phyloP scores from a whole-genome alignment of 2,329 filamentous ascomycete genomes.

The Monosporascus sp. region DNA sequence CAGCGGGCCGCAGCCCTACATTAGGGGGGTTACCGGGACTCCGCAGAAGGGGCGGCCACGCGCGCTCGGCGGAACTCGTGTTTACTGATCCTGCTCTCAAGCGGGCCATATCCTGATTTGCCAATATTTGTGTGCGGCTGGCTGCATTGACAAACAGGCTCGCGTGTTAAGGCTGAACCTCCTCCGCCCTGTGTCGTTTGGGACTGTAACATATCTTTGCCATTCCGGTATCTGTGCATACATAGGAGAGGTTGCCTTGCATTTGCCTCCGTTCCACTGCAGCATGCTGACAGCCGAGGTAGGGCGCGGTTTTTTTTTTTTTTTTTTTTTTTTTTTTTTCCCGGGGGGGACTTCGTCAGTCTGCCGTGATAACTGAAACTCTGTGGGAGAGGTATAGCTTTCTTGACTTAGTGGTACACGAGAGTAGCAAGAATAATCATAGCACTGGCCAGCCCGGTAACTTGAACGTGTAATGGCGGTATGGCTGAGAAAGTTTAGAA shows the following conservation, averaged over 20 bases:
- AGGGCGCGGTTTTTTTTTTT: neutral
- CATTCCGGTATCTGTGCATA: neutral
- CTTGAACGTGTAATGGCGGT: no score
- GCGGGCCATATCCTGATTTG: neutral
- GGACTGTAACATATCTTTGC: no score
- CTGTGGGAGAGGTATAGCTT: no score
- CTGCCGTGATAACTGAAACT: no score
- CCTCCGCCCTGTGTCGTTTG: no score
- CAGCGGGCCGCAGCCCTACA: neutral
- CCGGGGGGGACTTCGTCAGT: neutral
- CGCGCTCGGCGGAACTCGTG: neutral
- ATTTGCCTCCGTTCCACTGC: neutral
- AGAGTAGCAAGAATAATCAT: constrained; percentile 9
- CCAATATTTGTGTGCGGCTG: neutral
- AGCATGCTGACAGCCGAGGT: neutral
- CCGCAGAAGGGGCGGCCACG: neutral
- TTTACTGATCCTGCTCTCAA: neutral
- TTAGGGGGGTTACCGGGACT: neutral
- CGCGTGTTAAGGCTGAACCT: no score
- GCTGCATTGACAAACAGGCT: no score
- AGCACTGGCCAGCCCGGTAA: no score
- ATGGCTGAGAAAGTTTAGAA: no score
- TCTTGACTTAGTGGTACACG: neutral
- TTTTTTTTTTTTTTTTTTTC: no score
- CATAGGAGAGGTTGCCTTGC: neutral